Evolutionary conservation across 1,139 yeast genomes (phyloP).

Genomic region (Sugiyamaella pinicola): DNA sequence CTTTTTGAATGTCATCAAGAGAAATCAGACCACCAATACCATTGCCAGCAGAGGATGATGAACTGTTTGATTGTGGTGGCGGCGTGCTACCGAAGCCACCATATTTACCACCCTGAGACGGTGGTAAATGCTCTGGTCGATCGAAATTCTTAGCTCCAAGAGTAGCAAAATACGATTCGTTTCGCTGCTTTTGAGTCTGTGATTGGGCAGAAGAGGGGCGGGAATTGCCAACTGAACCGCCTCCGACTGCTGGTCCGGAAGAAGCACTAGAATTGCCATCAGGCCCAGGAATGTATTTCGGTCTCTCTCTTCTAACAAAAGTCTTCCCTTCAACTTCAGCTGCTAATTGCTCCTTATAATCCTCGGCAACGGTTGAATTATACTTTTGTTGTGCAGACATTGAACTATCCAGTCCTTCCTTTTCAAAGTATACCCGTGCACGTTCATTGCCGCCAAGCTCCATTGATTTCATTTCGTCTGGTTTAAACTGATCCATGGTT

Average conservation of each 20-base stretch:
- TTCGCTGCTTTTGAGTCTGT: conserved; percentile 54
- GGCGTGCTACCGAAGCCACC: conserved; percentile 90
- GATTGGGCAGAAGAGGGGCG: conserved; percentile 24
- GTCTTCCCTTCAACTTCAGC: conserved; percentile 73
- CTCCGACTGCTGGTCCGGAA: conserved; percentile 18
- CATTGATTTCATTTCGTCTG: conserved; percentile 87
- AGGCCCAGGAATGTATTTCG: conserved; percentile 35
- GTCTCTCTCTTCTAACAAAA: conserved; percentile 52
- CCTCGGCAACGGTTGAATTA: conserved; percentile 89
- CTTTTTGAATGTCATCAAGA: conserved; percentile 74
- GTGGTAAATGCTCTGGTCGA: conserved; percentile 80
- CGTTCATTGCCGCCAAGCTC: conserved; percentile 91
- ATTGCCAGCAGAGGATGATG: conserved; percentile 43
- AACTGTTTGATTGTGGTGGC: conserved; percentile 43
- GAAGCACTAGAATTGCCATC: conserved; percentile 32
- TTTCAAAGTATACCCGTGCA: conserved; percentile 65
- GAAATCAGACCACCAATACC: conserved; percentile 46
- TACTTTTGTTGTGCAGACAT: conserved; percentile 75
- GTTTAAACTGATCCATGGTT: conserved; percentile 96
- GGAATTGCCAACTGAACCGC: conserved; percentile 2
- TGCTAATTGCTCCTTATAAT: conserved; percentile 79
- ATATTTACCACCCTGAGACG: conserved; percentile 92
- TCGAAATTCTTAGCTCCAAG: conserved; percentile 72
- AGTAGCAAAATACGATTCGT: conserved; percentile 79
- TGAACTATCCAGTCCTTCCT: conserved; percentile 69